phyloP scores from a whole-genome alignment of 176 grass and related monocot genomes.

The Saccharum officinarum region DNA sequence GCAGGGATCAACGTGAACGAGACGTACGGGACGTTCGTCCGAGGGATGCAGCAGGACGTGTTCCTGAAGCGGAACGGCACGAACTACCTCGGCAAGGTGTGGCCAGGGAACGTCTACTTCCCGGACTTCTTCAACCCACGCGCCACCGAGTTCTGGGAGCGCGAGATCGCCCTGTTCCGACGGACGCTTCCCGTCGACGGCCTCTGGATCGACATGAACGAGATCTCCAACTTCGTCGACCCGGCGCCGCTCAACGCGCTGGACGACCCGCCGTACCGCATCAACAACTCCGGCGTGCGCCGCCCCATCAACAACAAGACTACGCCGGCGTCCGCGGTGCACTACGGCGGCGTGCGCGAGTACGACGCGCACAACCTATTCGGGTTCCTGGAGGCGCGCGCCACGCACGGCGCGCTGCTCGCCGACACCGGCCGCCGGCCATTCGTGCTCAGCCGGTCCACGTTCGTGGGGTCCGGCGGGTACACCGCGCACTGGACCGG shows the following conservation, averaged over 20 bases:
- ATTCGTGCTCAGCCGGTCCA: constrained; percentile 78
- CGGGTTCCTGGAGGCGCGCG: constrained; percentile 68
- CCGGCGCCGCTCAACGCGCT: constrained; percentile 44
- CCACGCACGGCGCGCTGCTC: constrained; percentile 55
- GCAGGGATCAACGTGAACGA: constrained; percentile 65
- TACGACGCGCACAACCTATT: constrained; percentile 87
- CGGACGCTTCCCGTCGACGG: constrained; percentile 77
- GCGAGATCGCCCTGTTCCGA: constrained; percentile 66
- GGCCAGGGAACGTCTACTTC: constrained; percentile 82
- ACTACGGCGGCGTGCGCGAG: constrained; percentile 61
- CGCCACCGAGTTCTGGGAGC: constrained; percentile 57
- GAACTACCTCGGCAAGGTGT: constrained; percentile 70
- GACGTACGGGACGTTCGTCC: constrained; percentile 55
- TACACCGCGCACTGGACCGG: constrained; percentile 86
- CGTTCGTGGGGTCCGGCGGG: constrained; percentile 75
- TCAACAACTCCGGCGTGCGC: constrained; percentile 65
- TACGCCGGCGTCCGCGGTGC: constrained; percentile 59
- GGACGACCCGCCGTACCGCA: constrained; percentile 76
- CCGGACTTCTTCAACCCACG: constrained; percentile 80
- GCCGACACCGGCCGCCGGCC: constrained; percentile 63
- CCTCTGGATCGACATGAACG: constrained; percentile 96
- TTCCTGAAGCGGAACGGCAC: constrained; percentile 73
- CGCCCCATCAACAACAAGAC: constrained; percentile 64
- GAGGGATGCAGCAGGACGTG: constrained; percentile 59
- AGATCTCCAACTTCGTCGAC: constrained; percentile 73